Evolutionary conservation across 495 filamentous ascomycete genomes (phyloP).

Genomic region (Aspergillus indologenus): DNA sequence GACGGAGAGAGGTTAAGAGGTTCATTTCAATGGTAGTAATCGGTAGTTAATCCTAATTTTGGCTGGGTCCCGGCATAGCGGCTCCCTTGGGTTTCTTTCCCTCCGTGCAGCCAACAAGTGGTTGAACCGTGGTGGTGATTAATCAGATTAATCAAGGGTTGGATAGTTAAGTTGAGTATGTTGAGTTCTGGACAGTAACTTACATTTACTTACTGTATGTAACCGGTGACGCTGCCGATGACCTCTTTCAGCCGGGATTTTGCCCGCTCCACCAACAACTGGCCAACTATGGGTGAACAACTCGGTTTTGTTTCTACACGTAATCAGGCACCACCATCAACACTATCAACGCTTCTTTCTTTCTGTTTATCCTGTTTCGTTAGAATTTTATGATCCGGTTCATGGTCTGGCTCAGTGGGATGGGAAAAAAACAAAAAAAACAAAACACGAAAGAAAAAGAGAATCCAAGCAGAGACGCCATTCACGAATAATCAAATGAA

Average conservation of each 20-base stretch:
- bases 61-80: not conserved
- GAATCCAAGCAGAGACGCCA: not conserved
- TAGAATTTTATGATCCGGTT: not conserved
- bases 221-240: too few relatives aligned
- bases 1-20: too few relatives aligned
- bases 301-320: not conserved
- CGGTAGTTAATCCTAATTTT: too few relatives aligned
- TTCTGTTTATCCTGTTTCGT: not conserved
- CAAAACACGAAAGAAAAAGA: not conserved
- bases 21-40: not conserved
- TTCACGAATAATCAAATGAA: constrained; percentile 7
- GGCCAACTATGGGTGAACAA: not conserved
- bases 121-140: too few relatives aligned
- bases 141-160: not conserved
- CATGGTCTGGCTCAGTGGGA: not conserved
- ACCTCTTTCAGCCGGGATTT: too few relatives aligned
- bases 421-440: not conserved
- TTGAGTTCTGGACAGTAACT: too few relatives aligned
- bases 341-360: not conserved
- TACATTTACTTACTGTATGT: too few relatives aligned
- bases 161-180: too few relatives aligned
- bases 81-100: too few relatives aligned
- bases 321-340: not conserved
- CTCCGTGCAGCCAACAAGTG: too few relatives aligned
- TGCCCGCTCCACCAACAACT: too few relatives aligned